phyloP scores from a whole-genome alignment of 2,329 filamentous ascomycete species.

The Penicillium sp. region DNA sequence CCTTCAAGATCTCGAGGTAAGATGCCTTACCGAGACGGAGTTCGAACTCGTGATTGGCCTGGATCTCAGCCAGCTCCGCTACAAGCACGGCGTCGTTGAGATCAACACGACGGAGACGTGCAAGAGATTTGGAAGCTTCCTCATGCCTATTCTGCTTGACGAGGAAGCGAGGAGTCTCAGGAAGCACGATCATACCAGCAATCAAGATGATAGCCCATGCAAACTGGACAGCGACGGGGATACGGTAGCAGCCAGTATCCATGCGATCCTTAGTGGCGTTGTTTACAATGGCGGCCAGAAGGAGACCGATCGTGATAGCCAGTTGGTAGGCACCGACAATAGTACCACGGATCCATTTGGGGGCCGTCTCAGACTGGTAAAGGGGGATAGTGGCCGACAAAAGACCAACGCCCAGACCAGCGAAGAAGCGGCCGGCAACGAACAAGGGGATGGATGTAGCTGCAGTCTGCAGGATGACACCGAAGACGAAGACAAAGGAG shows the following conservation, averaged over 20 bases:
- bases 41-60: conserved; percentile 85
- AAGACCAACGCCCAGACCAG: conserved; percentile 63
- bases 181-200: conserved; percentile 66
- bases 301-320: conserved; percentile 71
- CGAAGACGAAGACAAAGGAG: conserved; percentile 33
- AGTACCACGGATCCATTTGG: conserved; percentile 69
- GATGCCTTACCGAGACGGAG: conserved; percentile 42
- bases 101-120: conserved; percentile 64
- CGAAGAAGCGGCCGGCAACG: conserved; percentile 50
- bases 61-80: conserved; percentile 73
- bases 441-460: conserved; percentile 31
- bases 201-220: conserved; percentile 72
- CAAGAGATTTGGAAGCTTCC: conserved; percentile 57
- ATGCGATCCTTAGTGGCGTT: conserved; percentile 61
- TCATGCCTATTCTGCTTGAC: conserved; percentile 70
- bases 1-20: conserved; percentile 37
- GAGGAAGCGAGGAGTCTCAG: conserved; percentile 78
- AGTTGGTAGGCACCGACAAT: conserved; percentile 76
- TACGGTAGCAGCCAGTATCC: conserved; percentile 67
- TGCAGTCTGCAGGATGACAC: conserved; percentile 34
- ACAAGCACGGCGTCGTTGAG: conserved; percentile 65
- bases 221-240: conserved; percentile 75
- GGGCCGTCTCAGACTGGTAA: conserved; percentile 76
- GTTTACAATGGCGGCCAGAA: conserved; percentile 68
- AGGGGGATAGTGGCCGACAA: conserved; percentile 64